Conservation (phyloP, 495 filamentous ascomycete genomes). For the Pyrenula aspistea region DNA sequence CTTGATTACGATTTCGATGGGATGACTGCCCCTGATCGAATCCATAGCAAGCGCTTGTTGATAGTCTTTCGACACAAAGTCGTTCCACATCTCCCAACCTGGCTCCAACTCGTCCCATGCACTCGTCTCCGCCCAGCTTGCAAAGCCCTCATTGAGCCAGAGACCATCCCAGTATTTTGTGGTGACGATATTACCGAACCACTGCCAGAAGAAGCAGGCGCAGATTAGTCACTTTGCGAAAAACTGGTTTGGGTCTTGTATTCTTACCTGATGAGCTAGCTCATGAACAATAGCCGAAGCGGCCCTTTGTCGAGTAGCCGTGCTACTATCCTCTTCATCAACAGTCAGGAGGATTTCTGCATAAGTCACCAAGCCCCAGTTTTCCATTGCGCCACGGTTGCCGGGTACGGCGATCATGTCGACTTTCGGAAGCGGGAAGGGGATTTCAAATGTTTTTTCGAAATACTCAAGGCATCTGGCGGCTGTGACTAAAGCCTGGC, state of each 20-base stretch:
- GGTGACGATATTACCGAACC: slow-evolving; percentile 14
- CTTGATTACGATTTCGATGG: background rate
- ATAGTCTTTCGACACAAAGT: slow-evolving; percentile 3
- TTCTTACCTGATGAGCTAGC: slow-evolving; percentile 11
- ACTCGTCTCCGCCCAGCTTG: slow-evolving; percentile 35
- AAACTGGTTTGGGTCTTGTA: too few species aligned
- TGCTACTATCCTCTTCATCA: background rate
- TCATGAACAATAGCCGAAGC: slow-evolving; percentile 6
- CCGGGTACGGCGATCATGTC: slow-evolving; percentile 8
- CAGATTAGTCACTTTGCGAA: too few species aligned
- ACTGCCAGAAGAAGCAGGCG: too few species aligned
- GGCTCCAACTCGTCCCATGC: slow-evolving; percentile 30
- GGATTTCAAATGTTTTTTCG: slow-evolving; percentile 62
- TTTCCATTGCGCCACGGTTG: slow-evolving; percentile 9
- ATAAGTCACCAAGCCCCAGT: slow-evolving; percentile 11
- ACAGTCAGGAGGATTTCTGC: background rate
- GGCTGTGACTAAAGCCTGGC: slow-evolving; percentile 57
- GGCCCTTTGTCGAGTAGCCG: background rate
- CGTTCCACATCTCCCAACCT: slow-evolving; percentile 4
- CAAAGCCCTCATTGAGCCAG: slow-evolving; percentile 18
- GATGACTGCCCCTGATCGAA: background rate
- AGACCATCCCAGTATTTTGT: slow-evolving; percentile 8
- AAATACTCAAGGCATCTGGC: slow-evolving; percentile 60
- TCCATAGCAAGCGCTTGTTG: slow-evolving; percentile 4
- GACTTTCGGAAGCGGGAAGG: slow-evolving; percentile 43